Evolutionary conservation across 2,329 filamentous ascomycete genomes (phyloP).

Genomic region (Epichloe scottii): DNA sequence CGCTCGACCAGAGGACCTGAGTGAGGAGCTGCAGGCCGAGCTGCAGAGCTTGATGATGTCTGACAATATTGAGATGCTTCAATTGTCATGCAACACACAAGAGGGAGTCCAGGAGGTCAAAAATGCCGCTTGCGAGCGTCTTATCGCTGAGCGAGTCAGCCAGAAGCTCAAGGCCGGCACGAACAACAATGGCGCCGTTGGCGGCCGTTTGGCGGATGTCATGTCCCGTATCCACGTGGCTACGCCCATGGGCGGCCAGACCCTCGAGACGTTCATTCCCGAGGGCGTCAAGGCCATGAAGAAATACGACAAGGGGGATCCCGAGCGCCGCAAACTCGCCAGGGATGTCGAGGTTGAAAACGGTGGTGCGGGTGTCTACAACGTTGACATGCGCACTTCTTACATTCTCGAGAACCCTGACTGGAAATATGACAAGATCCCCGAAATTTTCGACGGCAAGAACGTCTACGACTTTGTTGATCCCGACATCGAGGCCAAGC

Average conservation of each 20-base stretch:
- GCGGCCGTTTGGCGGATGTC: constrained; percentile 76
- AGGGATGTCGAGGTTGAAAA: constrained; percentile 84
- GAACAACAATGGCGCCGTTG: constrained; percentile 59
- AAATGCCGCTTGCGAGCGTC: constrained; percentile 83
- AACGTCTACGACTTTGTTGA: constrained; percentile 97
- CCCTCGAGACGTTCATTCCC: constrained; percentile 75
- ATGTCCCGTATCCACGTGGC: constrained; percentile 93
- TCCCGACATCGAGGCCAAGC: constrained; percentile 88
- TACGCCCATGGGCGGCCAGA: constrained; percentile 71
- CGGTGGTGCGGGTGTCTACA: constrained; percentile 91
- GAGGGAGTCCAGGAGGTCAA: constrained; percentile 92
- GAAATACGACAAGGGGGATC: constrained; percentile 86
- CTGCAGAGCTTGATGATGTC: constrained; percentile 71
- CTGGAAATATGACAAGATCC: constrained; percentile 94
- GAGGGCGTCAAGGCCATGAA: constrained; percentile 67
- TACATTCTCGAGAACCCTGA: constrained; percentile 79
- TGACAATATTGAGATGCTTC: constrained; percentile 82
- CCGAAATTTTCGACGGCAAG: constrained; percentile 87
- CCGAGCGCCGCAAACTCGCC: constrained; percentile 68
- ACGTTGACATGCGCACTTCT: constrained; percentile 78
- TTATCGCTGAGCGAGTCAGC: constrained; percentile 84
- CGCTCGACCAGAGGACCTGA: constrained; percentile 73
- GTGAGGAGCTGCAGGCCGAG: constrained; percentile 63
- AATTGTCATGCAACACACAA: constrained; percentile 87
- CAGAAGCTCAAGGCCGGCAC: constrained; percentile 94